Conservation (phyloP, 1,284 basidiomycete species). For the Athelia sp. region DNA sequence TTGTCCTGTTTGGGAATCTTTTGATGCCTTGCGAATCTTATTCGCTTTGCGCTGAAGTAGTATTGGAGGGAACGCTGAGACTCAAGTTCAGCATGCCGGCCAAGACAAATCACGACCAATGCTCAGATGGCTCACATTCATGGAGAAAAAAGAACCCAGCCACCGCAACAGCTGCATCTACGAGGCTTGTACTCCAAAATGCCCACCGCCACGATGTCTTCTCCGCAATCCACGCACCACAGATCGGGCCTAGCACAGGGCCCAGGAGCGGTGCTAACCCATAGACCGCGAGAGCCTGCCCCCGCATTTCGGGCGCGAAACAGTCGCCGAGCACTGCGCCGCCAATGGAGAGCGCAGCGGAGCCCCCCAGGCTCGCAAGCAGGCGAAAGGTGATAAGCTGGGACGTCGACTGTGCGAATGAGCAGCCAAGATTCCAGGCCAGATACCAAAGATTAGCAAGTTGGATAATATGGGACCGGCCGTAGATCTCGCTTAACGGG, state of each 20-base stretch:
- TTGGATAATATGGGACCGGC: constrained; percentile 30
- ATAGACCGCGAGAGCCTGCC: constrained; percentile 63
- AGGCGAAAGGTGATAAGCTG: constrained; percentile 65
- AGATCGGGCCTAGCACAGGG: constrained; percentile 61
- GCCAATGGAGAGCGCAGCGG: constrained; percentile 53
- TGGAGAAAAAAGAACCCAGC: constrained; percentile 53
- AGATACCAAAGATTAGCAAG: constrained; percentile 35
- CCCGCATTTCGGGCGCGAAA: constrained; percentile 65
- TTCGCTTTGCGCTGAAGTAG: constrained; percentile 58
- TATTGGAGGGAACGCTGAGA: constrained; percentile 53
- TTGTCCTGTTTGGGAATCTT: constrained; percentile 35
- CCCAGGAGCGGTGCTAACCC: constrained; percentile 51
- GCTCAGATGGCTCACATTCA: constrained; percentile 68
- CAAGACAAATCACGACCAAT: too few species aligned
- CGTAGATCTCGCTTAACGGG: constrained; percentile 49
- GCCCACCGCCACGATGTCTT: constrained; percentile 65
- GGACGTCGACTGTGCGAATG: constrained; percentile 52
- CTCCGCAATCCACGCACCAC: constrained; percentile 54
- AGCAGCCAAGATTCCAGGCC: constrained; percentile 63
- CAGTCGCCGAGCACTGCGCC: constrained; percentile 70
- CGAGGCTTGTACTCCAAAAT: constrained; percentile 60
- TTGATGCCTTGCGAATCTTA: constrained; percentile 36
- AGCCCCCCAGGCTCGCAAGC: constrained; percentile 59
- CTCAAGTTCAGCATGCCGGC: too few species aligned
- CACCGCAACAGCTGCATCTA: constrained; percentile 43